Evolutionary conservation across 495 filamentous ascomycete genomes (phyloP).

Genomic region (Penicillium egyptiacum): DNA sequence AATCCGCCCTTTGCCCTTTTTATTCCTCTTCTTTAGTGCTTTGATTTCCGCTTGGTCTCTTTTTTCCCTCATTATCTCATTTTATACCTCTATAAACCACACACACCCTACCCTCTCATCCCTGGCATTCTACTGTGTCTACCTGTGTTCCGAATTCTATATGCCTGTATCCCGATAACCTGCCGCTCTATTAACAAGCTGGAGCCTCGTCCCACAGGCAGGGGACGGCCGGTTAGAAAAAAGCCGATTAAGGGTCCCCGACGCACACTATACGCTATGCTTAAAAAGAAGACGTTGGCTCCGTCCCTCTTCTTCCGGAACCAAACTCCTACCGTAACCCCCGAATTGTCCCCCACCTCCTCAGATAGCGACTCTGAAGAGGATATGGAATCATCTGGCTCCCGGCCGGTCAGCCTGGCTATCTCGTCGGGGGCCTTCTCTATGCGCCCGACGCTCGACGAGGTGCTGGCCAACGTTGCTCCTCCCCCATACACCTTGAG

Average conservation of each 20-base stretch:
- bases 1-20: conserved; percentile 9
- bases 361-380: conserved; percentile 58
- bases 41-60: neutral
- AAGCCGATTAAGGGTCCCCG: conserved; percentile 27
- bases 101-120: neutral
- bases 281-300: conserved; percentile 47
- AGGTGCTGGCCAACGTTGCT: conserved; percentile 84
- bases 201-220: conserved; percentile 24
- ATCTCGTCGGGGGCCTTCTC: conserved; percentile 64
- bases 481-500: conserved; percentile 88
- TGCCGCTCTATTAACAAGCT: conserved; percentile 20
- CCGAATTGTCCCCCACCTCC: conserved; percentile 46
- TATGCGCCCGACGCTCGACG: conserved; percentile 77
- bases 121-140: neutral
- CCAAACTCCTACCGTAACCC: conserved; percentile 41
- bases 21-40: conserved; percentile 3
- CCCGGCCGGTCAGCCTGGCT: conserved; percentile 62
- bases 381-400: conserved; percentile 51
- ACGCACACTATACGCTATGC: conserved; percentile 48
- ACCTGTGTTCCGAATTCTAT: neutral
- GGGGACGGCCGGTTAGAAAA: conserved; percentile 31
- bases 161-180: conserved; percentile 1
- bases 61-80: neutral
- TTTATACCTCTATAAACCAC: neutral
- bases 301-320: conserved; percentile 45